Conservation (phyloP, 2,329 filamentous ascomycete species). For the Remersonia thermophila region DNA sequence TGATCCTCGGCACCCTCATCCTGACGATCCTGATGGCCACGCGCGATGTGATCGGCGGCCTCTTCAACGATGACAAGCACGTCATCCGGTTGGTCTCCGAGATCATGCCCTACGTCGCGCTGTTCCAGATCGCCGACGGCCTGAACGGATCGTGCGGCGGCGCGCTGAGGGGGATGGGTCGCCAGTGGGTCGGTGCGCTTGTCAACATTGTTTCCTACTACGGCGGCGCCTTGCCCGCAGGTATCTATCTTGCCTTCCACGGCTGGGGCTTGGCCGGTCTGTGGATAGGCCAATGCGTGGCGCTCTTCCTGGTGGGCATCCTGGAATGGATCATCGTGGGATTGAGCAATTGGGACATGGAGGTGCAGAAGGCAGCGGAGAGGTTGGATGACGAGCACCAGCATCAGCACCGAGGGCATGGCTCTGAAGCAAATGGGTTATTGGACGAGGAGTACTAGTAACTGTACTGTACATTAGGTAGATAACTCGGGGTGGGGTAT, state of each 20-base stretch:
- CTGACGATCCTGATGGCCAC: constrained; percentile 57
- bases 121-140: constrained; percentile 85
- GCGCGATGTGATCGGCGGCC: constrained; percentile 58
- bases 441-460: neutral
- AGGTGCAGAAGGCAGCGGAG: constrained; percentile 59
- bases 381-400: constrained; percentile 44
- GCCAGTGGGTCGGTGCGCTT: constrained; percentile 71
- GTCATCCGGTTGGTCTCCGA: constrained; percentile 62
- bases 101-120: constrained; percentile 74
- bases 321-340: constrained; percentile 72
- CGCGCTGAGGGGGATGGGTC: constrained; percentile 67
- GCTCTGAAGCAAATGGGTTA: no score
- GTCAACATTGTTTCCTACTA: constrained; percentile 82
- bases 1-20: constrained; percentile 54
- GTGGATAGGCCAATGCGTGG: constrained; percentile 75
- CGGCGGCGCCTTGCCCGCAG: constrained; percentile 64
- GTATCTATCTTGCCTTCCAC: constrained; percentile 74
- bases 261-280: constrained; percentile 71
- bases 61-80: constrained; percentile 67
- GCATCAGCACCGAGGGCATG: no score
- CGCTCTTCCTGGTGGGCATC: constrained; percentile 65
- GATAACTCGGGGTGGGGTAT: no score
- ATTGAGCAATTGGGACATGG: constrained; percentile 62
- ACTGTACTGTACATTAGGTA: neutral
- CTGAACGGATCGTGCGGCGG: constrained; percentile 78